phyloP scores from a whole-genome alignment of 257 asterid species.

The Cinchona pubescens region DNA sequence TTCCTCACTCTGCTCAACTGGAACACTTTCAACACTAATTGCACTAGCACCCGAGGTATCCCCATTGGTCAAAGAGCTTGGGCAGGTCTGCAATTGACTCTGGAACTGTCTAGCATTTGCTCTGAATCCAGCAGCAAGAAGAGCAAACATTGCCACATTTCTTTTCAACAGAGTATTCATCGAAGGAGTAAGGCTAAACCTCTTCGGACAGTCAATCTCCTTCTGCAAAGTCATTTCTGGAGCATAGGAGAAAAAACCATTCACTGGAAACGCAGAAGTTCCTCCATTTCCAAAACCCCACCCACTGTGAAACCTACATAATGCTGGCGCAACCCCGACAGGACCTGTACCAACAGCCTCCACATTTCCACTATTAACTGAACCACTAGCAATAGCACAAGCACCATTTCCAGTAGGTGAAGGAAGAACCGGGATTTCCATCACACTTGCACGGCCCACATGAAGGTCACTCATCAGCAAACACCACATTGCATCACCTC shows the following conservation, averaged over 20 bases:
- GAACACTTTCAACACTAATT: conserved; percentile 23
- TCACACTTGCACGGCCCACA: conserved; percentile 78
- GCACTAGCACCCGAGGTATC: conserved; percentile 37
- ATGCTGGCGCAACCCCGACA: conserved; percentile 65
- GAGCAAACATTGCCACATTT: conserved; percentile 84
- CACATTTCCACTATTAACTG: conserved; percentile 30
- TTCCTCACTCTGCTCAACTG: conserved; percentile 40
- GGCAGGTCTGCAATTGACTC: conserved; percentile 54
- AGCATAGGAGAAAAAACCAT: conserved; percentile 50
- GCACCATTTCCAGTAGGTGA: conserved; percentile 40
- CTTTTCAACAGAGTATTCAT: conserved; percentile 80
- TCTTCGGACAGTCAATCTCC: conserved; percentile 87
- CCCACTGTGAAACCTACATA: conserved; percentile 84
- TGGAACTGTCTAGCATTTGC: conserved; percentile 62
- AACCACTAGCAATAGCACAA: conserved; percentile 34
- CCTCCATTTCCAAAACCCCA: conserved; percentile 84
- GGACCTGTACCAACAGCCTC: conserved; percentile 48
- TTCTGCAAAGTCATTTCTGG: conserved; percentile 63
- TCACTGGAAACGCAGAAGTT: conserved; percentile 57
- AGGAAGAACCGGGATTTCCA: conserved; percentile 72
- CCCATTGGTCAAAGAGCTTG: conserved; percentile 49
- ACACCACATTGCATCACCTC: conserved; percentile 96
- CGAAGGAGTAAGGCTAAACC: conserved; percentile 83
- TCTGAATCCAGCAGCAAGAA: conserved; percentile 93
- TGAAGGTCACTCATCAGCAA: conserved; percentile 86